A percentile compares a stretch with the other conserved stretches of the same genome.
Conservation (phyloP, 2,329 filamentous ascomycete genomes). For the Elsinoe australis region DNA sequence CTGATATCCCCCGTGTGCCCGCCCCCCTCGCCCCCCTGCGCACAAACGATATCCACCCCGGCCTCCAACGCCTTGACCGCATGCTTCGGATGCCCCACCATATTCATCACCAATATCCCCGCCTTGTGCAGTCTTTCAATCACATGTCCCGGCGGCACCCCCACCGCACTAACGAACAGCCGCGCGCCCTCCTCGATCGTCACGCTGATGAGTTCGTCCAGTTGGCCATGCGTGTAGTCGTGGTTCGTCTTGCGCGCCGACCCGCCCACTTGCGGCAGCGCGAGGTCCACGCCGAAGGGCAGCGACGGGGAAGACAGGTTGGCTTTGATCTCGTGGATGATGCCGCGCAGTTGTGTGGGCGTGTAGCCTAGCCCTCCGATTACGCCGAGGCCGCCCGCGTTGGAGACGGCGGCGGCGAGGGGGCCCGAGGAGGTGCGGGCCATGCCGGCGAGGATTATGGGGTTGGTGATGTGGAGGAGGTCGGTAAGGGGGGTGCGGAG, state of each 20-base stretch:
- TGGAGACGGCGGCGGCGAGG: constrained; percentile 79
- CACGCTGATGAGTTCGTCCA: constrained; percentile 81
- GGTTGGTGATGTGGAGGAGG: constrained; percentile 77
- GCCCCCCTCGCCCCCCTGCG: constrained; percentile 88
- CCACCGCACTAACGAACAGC: constrained; percentile 82
- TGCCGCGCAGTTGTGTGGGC: constrained; percentile 64
- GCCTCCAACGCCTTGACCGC: constrained; percentile 78
- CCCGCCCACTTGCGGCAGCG: constrained; percentile 80
- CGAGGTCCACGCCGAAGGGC: constrained; percentile 86
- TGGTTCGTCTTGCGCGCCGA: constrained; percentile 83
- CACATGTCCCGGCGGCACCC: constrained; percentile 66
- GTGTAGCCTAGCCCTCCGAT: constrained; percentile 61
- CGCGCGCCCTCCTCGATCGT: constrained; percentile 75
- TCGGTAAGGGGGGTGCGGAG: constrained; percentile 70
- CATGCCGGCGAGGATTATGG: constrained; percentile 90
- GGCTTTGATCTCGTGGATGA: constrained; percentile 79
- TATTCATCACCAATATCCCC: constrained; percentile 87
- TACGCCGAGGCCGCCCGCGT: constrained; percentile 70
- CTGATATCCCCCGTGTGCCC: constrained; percentile 87
- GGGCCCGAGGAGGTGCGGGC: constrained; percentile 70
- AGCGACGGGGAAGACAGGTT: constrained; percentile 58
- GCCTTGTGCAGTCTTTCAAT: constrained; percentile 71
- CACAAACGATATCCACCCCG: constrained; percentile 84
- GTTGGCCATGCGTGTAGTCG: constrained; percentile 84
- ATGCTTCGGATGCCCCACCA: constrained; percentile 90